Percentiles rank a stretch among this genome's conserved stretches.
Evolutionary conservation across 2,329 filamentous ascomycete species (phyloP).

Genomic region (Diaporthe velutina): DNA sequence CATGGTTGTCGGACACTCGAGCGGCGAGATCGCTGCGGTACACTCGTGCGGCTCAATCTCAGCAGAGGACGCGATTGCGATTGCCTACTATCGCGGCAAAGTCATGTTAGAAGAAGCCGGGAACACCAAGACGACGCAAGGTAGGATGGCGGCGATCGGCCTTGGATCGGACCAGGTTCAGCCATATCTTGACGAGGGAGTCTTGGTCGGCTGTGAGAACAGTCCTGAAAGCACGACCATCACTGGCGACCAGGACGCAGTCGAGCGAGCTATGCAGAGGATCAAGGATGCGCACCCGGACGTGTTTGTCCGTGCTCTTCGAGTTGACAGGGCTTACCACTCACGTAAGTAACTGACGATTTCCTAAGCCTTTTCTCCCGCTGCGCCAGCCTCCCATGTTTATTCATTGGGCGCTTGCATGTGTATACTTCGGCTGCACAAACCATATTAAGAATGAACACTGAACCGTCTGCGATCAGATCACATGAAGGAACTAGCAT

Average conservation of each 20-base stretch:
- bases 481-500: slow-evolving; percentile 15
- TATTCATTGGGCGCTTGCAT: slow-evolving; percentile 20
- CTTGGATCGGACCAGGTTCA: slow-evolving; percentile 24
- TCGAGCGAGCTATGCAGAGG: slow-evolving; percentile 42
- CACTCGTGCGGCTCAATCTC: slow-evolving; percentile 42
- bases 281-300: neutral
- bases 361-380: slow-evolving; percentile 44
- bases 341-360: slow-evolving; percentile 39
- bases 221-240: slow-evolving; percentile 49
- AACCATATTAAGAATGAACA: slow-evolving; percentile 36
- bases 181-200: neutral
- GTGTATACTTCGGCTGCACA: neutral
- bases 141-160: slow-evolving; percentile 37
- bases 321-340: neutral
- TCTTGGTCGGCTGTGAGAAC: slow-evolving; percentile 36
- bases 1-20: slow-evolving; percentile 42
- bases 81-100: slow-evolving; percentile 42
- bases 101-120: neutral
- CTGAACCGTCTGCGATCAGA: slow-evolving; percentile 21
- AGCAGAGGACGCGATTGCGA: slow-evolving; percentile 38
- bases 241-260: slow-evolving; percentile 46
- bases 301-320: neutral
- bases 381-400: slow-evolving; percentile 45
- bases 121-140: slow-evolving; percentile 3
- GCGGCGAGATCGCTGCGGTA: slow-evolving; percentile 34